These are phyloP conservation scores for Phialophora chinensis DNA, from an alignment of 2,329 filamentous ascomycete species.

Conservation along the genomic window DNA sequence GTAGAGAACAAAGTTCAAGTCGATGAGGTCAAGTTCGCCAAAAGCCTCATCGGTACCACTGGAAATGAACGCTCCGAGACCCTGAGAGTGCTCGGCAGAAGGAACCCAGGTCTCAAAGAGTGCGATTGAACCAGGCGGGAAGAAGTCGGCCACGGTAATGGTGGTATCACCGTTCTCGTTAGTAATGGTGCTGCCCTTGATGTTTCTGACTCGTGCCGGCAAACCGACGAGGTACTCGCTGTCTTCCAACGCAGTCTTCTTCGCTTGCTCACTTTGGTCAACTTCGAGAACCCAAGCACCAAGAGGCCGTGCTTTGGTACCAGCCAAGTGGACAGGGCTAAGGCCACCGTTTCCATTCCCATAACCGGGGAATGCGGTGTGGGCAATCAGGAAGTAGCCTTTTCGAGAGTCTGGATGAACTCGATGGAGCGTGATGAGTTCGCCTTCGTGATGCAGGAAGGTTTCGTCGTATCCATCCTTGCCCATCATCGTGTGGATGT, in stretches of 20 bases:
- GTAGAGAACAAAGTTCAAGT: slow-evolving; percentile 91
- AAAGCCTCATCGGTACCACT: slow-evolving; percentile 81
- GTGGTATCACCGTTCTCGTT: slow-evolving; percentile 74
- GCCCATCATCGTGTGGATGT: slow-evolving; percentile 94
- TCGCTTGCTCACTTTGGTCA: slow-evolving; percentile 74
- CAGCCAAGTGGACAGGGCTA: slow-evolving; percentile 76
- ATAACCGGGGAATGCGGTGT: slow-evolving; percentile 92
- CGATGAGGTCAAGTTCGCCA: slow-evolving; percentile 72
- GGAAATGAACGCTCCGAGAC: slow-evolving; percentile 84
- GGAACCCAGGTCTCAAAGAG: slow-evolving; percentile 97
- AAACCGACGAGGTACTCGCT: slow-evolving; percentile 76
- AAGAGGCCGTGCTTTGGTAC: slow-evolving; percentile 82
- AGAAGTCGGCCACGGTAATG: slow-evolving; percentile 79
- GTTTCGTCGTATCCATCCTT: slow-evolving; percentile 93
- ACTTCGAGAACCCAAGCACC: slow-evolving; percentile 94
- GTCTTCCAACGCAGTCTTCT: slow-evolving; percentile 69
- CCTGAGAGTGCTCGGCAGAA: slow-evolving; percentile 78
- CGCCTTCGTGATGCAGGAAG: slow-evolving; percentile 93
- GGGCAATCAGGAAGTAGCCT: slow-evolving; percentile 93
- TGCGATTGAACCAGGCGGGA: slow-evolving; percentile 92
- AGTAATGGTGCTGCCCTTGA: slow-evolving; percentile 76
- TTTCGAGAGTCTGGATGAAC: slow-evolving; percentile 91
- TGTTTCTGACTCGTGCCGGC: slow-evolving; percentile 77
- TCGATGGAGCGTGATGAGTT: slow-evolving; percentile 95
- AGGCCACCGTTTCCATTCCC: slow-evolving; percentile 83